phyloP scores from a whole-genome alignment of 2,329 filamentous ascomycete species.

The Anthostomella pinea region DNA sequence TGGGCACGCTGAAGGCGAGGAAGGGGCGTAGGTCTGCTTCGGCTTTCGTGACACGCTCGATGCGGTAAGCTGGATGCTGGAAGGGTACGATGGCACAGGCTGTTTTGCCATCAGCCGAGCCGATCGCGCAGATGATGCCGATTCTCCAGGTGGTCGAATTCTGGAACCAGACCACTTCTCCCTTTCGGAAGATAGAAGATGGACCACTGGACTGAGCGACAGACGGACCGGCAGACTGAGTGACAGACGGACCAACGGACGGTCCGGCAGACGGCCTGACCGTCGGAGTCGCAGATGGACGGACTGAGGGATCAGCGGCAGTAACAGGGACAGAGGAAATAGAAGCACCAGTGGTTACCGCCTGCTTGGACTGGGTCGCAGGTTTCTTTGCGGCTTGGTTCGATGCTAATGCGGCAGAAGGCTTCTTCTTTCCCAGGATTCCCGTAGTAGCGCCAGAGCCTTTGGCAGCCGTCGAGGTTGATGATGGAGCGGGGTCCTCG shows the following conservation, averaged over 20 bases:
- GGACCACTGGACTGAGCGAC: conserved; percentile 14
- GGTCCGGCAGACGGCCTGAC: too few relatives aligned
- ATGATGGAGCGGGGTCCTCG: not conserved
- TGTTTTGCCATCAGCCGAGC: too few relatives aligned
- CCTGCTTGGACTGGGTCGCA: too few relatives aligned
- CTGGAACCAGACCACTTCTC: conserved; percentile 51
- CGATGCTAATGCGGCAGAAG: too few relatives aligned
- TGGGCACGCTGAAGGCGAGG: conserved; percentile 49
- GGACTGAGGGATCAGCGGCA: too few relatives aligned
- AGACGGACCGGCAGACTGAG: conserved; percentile 1
- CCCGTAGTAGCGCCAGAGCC: too few relatives aligned
- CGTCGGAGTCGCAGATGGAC: too few relatives aligned
- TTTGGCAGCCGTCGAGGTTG: too few relatives aligned
- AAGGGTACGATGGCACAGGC: conserved; percentile 39
- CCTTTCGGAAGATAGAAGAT: conserved; percentile 41
- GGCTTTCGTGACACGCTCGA: conserved; percentile 38
- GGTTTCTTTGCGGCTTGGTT: too few relatives aligned
- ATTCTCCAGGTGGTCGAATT: conserved; percentile 47
- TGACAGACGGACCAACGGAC: conserved; percentile 1
- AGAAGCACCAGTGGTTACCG: too few relatives aligned
- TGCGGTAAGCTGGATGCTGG: conserved; percentile 36
- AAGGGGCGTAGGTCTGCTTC: conserved; percentile 47
- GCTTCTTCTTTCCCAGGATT: too few relatives aligned
- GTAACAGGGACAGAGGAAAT: too few relatives aligned
- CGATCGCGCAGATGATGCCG: conserved; percentile 36